Conservation (phyloP, 2,329 filamentous ascomycete genomes). For the Aspergillus candidus region DNA sequence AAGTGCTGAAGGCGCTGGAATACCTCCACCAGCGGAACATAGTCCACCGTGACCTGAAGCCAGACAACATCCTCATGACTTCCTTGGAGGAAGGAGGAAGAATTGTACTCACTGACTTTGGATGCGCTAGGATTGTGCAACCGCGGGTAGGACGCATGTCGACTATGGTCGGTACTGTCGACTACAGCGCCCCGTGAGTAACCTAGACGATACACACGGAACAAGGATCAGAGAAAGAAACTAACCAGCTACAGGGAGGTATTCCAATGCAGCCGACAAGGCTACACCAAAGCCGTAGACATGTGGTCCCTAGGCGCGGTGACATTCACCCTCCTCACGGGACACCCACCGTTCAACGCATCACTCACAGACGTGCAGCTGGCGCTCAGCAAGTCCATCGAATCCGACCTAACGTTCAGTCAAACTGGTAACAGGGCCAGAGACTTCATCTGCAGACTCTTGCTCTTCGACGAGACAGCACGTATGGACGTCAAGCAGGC, state of each 20-base stretch:
- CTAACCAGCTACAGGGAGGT: conserved; percentile 21
- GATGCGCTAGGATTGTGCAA: conserved; percentile 42
- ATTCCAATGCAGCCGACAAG: conserved; percentile 19
- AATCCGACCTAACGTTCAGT: conserved; percentile 40
- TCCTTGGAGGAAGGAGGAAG: conserved; percentile 46
- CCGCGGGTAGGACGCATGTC: conserved; percentile 43
- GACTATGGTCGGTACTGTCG: conserved; percentile 49
- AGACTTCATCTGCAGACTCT: conserved; percentile 48
- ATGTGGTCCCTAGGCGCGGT: conserved; percentile 59
- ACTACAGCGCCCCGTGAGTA: conserved; percentile 55
- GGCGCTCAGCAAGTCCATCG: conserved; percentile 22
- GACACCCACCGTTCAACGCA: conserved; percentile 43
- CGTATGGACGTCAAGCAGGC: conserved; percentile 52
- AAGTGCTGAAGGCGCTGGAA: conserved; percentile 52
- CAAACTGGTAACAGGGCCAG: conserved; percentile 41
- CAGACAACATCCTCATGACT: conserved; percentile 58
- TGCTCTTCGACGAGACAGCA: conserved; percentile 44
- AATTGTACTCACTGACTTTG: conserved; percentile 57
- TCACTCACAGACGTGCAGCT: conserved; percentile 24
- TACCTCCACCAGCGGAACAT: conserved; percentile 52
- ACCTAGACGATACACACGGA: not conserved
- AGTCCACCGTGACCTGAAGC: conserved; percentile 58
- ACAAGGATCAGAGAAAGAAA: no score
- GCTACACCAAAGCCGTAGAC: conserved; percentile 55
- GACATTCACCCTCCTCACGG: conserved; percentile 47